A percentile compares a stretch with the other conserved stretches of the same genome.
phyloP scores from a whole-genome alignment of 2,329 filamentous ascomycete species.

The Penicillium sp. region DNA sequence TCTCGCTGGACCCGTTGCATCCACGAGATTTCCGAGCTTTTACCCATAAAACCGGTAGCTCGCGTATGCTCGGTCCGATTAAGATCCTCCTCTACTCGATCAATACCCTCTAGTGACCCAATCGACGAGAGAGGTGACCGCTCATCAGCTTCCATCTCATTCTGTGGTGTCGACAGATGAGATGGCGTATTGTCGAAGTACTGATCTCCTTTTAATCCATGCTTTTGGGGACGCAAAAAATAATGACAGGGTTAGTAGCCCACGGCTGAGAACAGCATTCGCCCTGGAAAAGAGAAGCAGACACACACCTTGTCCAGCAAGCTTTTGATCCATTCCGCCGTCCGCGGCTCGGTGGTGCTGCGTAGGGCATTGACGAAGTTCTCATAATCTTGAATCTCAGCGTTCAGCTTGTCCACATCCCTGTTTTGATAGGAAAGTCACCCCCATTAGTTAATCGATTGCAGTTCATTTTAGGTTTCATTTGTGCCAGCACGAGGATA shows the following conservation, averaged over 20 bases:
- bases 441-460: constrained; percentile 15
- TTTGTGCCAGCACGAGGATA: neutral
- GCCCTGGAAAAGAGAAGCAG: neutral
- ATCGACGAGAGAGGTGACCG: constrained; percentile 40
- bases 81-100: constrained; percentile 50
- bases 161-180: constrained; percentile 34
- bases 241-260: neutral
- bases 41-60: constrained; percentile 50
- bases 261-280: neutral
- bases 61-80: constrained; percentile 42
- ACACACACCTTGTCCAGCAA: constrained; percentile 44
- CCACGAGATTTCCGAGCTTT: constrained; percentile 53
- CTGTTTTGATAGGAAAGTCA: constrained; percentile 19
- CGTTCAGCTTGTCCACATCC: constrained; percentile 40
- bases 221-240: constrained; percentile 19
- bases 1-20: constrained; percentile 48
- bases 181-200: constrained; percentile 28
- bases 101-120: constrained; percentile 50
- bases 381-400: constrained; percentile 44
- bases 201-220: constrained; percentile 28
- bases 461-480: neutral
- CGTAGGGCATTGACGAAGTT: constrained; percentile 43
- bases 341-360: constrained; percentile 37
- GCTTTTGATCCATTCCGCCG: constrained; percentile 39
- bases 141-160: constrained; percentile 35